A percentile compares a stretch with the other conserved stretches of the same genome.
These are phyloP conservation scores for Ceratobasidium sp. DNA, from an alignment of 1,284 basidiomycete species.

Conservation along the genomic window DNA sequence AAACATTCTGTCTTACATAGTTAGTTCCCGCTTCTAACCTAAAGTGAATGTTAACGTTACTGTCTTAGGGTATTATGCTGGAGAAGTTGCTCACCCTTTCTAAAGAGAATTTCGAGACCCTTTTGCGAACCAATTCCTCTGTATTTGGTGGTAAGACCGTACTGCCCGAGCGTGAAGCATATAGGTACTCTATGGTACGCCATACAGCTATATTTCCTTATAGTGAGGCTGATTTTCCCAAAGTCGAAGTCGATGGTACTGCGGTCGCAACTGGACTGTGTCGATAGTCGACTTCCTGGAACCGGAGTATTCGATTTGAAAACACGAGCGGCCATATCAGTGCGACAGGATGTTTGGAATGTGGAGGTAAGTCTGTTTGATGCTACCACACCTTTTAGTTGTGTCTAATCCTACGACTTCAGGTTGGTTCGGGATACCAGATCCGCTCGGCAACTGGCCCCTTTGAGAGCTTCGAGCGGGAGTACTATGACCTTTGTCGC, in stretches of 20 bases:
- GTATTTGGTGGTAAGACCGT: not conserved
- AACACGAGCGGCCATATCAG: constrained; percentile 84
- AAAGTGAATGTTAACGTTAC: constrained; percentile 14
- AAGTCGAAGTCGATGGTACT: constrained; percentile 68
- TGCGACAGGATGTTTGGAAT: constrained; percentile 87
- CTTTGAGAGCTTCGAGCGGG: constrained; percentile 81
- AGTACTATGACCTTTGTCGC: constrained; percentile 91
- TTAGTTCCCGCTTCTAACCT: constrained; percentile 51
- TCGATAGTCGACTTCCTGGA: constrained; percentile 81
- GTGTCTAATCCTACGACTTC: not conserved
- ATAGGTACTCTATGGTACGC: constrained; percentile 80
- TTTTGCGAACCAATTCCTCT: constrained; percentile 59
- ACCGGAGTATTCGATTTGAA: constrained; percentile 96
- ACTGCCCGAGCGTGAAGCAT: constrained; percentile 65
- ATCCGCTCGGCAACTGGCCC: constrained; percentile 69
- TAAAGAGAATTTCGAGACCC: constrained; percentile 67
- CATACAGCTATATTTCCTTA: not conserved
- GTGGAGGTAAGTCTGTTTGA: constrained; percentile 62
- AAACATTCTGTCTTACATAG: constrained; percentile 83
- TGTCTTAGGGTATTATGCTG: constrained; percentile 76
- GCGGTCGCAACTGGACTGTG: constrained; percentile 94
- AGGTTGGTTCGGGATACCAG: constrained; percentile 79
- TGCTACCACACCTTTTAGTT: not conserved
- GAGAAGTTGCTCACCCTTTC: constrained; percentile 87
- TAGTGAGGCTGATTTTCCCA: constrained; percentile 44